Evolutionary conservation across 169 alveolate species (phyloP), one percentile per base, ranked within the genome.

Genomic region (Plasmodium malariae): DNA sequence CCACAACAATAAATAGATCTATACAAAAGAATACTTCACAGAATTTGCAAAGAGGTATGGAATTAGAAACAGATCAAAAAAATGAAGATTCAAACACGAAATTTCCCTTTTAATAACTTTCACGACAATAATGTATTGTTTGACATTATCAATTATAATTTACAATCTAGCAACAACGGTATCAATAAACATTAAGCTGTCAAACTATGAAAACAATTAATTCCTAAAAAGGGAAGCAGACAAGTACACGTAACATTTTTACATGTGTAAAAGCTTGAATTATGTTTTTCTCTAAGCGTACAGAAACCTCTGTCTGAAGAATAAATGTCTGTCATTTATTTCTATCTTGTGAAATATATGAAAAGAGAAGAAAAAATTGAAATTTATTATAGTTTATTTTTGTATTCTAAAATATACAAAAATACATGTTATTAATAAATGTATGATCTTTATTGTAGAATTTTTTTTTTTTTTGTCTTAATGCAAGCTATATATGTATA

Each of bases 1-100:
- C 76, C 67, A 76, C 89, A 40, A 65, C 71, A 76, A 76, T 76
- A 76, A 62, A 76, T 60, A 76, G 89, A 45, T 76, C 78, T 37
- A 76, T 76, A 48, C 74, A 62, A 48, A 76, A 43, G 45, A 76
- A 76, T 54, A 48, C 63, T n/a, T 60, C 74, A 45, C 89, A 30
- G 30, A 40, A 24, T 76, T 76, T 76, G 34, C 54, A 62, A 62
- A 76, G 43, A 76, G 30, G 34, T 5, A 37, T n/a, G 19, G 54
- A 40, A 54, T 14, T 43, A 48, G 28, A 30, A 7, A 21, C 32
- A 69, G 36, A 36, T 60, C 59, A 48, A 60, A 62, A 26, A 17
- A 37, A 62, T 45, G 54, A 60, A 76, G n/a, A 76, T 45, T 21
- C 65, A 62, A 76, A 76, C 36, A 40, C 63, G n/a, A 62, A 76